These are phyloP conservation scores for Dendrobium officinale DNA, from an alignment of 106 monocot genomes.

Conservation along the genomic window DNA sequence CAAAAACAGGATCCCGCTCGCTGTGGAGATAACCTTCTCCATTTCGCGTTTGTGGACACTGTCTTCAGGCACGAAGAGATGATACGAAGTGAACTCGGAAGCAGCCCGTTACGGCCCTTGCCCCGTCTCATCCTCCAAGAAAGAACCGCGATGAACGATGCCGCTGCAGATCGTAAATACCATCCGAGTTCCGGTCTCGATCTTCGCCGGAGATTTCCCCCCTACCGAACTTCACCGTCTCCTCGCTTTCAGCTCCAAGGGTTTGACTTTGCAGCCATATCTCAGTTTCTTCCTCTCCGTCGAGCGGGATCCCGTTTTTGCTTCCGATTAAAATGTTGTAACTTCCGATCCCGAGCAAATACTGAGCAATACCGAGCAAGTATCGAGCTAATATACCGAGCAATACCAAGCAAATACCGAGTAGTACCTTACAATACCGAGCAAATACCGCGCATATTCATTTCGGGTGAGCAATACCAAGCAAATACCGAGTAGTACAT, in stretches of 20 bases:
- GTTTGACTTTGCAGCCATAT: conserved; percentile 7
- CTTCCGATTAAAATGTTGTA: too few relatives aligned
- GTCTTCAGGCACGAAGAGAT: conserved; percentile 96
- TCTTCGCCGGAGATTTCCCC: not conserved
- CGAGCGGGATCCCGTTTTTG: too few relatives aligned
- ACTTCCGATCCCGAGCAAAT: too few relatives aligned
- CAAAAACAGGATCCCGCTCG: too few relatives aligned
- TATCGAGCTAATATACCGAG: too few relatives aligned
- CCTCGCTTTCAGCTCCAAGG: not conserved
- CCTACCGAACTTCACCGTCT: conserved; percentile 6
- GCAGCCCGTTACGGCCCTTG: conserved; percentile 46
- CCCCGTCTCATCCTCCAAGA: conserved; percentile 29
- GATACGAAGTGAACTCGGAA: conserved; percentile 86
- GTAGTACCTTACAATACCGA: too few relatives aligned
- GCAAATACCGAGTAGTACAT: too few relatives aligned
- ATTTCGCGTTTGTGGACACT: conserved; percentile 69
- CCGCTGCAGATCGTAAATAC: conserved; percentile 32
- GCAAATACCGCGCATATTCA: too few relatives aligned
- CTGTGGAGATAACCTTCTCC: too few relatives aligned
- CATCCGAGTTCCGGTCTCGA: conserved; percentile 34
- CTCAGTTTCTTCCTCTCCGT: not conserved
- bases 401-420: too few relatives aligned
- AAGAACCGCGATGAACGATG: conserved; percentile 4
- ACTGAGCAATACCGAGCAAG: too few relatives aligned
- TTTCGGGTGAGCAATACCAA: too few relatives aligned